phyloP scores from a whole-genome alignment of 78 protist species.

The Creolimax fragrantissima region DNA sequence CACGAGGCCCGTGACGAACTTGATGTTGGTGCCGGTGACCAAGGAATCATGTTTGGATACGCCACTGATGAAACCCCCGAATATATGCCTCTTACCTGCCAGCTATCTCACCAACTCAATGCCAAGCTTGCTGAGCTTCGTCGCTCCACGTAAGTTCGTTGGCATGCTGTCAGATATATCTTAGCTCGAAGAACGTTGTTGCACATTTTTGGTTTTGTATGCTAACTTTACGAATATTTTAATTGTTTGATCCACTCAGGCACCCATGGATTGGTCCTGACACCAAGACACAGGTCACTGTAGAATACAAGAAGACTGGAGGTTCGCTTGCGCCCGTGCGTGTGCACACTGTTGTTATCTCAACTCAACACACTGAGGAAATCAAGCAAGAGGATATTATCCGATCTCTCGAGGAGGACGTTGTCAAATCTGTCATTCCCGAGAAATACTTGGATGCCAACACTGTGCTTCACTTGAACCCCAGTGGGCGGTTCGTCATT shows the following conservation, averaged over 20 bases:
- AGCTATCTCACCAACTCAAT: conserved; percentile 80
- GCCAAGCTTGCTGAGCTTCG: conserved; percentile 81
- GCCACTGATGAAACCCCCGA: conserved; percentile 96
- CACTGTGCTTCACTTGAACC: conserved; percentile 96
- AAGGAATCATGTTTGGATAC: conserved; percentile 99
- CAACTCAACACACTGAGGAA: conserved; percentile 95
- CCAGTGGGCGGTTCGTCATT: conserved; percentile 94
- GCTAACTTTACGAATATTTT: no score
- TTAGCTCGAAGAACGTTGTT: no score
- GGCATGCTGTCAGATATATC: no score
- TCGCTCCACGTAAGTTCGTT: conserved; percentile 54
- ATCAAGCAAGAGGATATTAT: conserved; percentile 79
- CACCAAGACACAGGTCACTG: conserved; percentile 98
- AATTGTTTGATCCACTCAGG: neutral
- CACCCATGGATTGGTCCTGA: conserved; percentile 95
- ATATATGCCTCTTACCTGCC: conserved; percentile 93
- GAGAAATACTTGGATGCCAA: conserved; percentile 79
- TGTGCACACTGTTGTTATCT: conserved; percentile 95
- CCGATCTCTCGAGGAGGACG: conserved; percentile 71
- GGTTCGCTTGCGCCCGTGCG: conserved; percentile 77
- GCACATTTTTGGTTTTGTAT: no score
- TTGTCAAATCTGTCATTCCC: conserved; percentile 83
- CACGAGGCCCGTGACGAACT: conserved; percentile 69
- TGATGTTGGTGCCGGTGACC: conserved; percentile 99
- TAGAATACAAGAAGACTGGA: conserved; percentile 83